Percentiles rank a stretch among this genome's conserved stretches.
Evolutionary conservation across 164 flowering plant species (phyloP).

Genomic region (Vitis vinifera): DNA sequence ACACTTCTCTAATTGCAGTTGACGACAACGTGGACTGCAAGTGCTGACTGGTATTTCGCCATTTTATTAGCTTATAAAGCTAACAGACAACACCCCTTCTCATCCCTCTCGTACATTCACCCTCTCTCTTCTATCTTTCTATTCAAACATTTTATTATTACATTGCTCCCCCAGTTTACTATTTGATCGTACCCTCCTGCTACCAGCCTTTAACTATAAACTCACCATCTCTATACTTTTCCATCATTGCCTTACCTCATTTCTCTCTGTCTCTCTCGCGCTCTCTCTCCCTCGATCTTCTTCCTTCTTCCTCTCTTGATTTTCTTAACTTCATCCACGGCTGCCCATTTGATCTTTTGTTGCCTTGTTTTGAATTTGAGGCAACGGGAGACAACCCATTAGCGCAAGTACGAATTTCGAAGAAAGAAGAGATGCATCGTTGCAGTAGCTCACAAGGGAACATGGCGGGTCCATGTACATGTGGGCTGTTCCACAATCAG

Average conservation of each 20-base stretch:
- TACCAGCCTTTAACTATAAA: slow-evolving; percentile 3
- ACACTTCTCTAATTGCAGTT: slow-evolving; percentile 22
- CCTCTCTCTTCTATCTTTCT: slow-evolving; percentile 5
- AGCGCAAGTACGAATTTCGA: background rate
- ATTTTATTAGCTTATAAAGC: slow-evolving; percentile 42
- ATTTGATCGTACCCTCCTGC: slow-evolving; percentile 8
- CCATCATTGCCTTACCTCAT: background rate
- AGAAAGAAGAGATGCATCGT: slow-evolving; percentile 35
- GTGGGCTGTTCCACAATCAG: slow-evolving; percentile 43
- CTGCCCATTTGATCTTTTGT: background rate
- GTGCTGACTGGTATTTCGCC: slow-evolving; percentile 51
- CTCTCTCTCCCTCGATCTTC: slow-evolving; percentile 1
- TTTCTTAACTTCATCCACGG: background rate
- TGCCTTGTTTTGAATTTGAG: slow-evolving; percentile 1
- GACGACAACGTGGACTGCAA: slow-evolving; percentile 50
- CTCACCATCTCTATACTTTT: background rate
- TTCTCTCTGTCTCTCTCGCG: background rate
- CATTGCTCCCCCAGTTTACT: slow-evolving; percentile 20
- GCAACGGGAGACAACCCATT: background rate
- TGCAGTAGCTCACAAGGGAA: slow-evolving; percentile 38
- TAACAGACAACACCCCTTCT: slow-evolving; percentile 26
- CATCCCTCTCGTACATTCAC: slow-evolving; percentile 9
- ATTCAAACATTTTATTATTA: slow-evolving; percentile 35
- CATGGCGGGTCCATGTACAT: slow-evolving; percentile 47
- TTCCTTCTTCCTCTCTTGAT: background rate